Evolutionary conservation across 1,139 yeast genomes (phyloP), one percentile per base, ranked within the genome.

Genomic region (Saccharomycopsis hybrid): DNA sequence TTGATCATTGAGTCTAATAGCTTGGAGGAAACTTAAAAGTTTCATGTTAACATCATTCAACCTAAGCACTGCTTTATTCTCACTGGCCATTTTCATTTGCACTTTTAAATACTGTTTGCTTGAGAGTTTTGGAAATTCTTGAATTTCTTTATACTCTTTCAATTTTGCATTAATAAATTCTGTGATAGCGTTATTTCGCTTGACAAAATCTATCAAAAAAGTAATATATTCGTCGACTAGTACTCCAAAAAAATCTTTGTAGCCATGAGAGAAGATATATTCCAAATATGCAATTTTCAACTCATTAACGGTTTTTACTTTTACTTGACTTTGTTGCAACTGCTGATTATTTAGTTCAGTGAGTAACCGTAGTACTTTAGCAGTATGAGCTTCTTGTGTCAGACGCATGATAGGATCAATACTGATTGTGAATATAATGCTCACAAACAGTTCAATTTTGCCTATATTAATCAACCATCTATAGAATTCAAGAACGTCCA

Each of bases 141-240:
- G 7, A 11, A 41, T 13, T 18, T 18, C 18, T 25, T 29, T 33
- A 37, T 48, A 48, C 13, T 41, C 27, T n/a, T 41, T 29, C 2
- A 32, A 7, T 5, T 24, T 24, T n/a, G 25, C 13, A 3, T 33
- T 31, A 33, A 46, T 39, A 18, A 46, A 46, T n/a, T 2, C 7
- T 13, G 33, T 27, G 3, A 38, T 18, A 8, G 7, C 24, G 9
- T 33, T 24, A 32, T 31, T 42, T 13, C 8, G n/a, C 8, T 33
- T 4, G 63, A 35, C 24, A 31, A 41, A 33, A 27, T 44, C 40
- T 5, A 33, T 32, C 9, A 45, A 38, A 43, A 13, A 43, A 1
- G 29, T 24, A 2, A 33, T 42, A 25, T 44, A 32, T 24, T 47
- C 31, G 5, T 33, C 25, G 11, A 43, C 37, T 25, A 50, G 30